Evolutionary conservation across 495 filamentous ascomycete genomes (phyloP).

Genomic region (Opeltia flavorubescens): DNA sequence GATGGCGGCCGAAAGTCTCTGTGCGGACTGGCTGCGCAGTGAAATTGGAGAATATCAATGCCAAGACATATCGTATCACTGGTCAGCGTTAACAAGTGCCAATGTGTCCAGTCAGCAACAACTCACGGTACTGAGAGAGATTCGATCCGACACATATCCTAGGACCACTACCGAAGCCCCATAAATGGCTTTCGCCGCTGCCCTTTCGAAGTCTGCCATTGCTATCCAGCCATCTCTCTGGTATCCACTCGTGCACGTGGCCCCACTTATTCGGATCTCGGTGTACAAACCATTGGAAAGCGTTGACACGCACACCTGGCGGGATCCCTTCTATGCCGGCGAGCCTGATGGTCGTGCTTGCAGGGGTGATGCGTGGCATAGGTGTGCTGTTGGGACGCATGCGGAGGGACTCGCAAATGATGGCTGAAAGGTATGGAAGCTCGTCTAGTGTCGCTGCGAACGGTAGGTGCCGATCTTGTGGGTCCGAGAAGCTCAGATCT

Average conservation of each 20-base stretch:
- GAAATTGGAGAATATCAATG: not conserved
- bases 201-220: slow-evolving; percentile 31
- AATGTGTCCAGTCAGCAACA: not conserved
- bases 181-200: slow-evolving; percentile 57
- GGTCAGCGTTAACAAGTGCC: not conserved
- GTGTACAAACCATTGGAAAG: slow-evolving; percentile 39
- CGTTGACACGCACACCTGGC: slow-evolving; percentile 50
- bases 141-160: slow-evolving; percentile 78
- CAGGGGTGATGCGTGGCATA: slow-evolving; percentile 57
- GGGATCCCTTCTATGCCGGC: slow-evolving; percentile 43
- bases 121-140: slow-evolving; percentile 33
- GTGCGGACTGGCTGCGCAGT: not conserved
- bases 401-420: slow-evolving; percentile 62
- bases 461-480: slow-evolving; percentile 23
- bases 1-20: not conserved
- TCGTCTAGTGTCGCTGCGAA: slow-evolving; percentile 50
- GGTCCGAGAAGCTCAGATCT: slow-evolving; percentile 2
- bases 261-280: slow-evolving; percentile 19
- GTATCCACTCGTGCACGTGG: slow-evolving; percentile 45
- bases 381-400: slow-evolving; percentile 62
- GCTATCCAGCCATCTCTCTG: slow-evolving; percentile 12
- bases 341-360: slow-evolving; percentile 29
- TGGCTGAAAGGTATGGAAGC: slow-evolving; percentile 60
- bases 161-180: slow-evolving; percentile 74
- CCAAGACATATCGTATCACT: not conserved